phyloP scores from a whole-genome alignment of 345 rosid genomes.

The Microcos paniculata region DNA sequence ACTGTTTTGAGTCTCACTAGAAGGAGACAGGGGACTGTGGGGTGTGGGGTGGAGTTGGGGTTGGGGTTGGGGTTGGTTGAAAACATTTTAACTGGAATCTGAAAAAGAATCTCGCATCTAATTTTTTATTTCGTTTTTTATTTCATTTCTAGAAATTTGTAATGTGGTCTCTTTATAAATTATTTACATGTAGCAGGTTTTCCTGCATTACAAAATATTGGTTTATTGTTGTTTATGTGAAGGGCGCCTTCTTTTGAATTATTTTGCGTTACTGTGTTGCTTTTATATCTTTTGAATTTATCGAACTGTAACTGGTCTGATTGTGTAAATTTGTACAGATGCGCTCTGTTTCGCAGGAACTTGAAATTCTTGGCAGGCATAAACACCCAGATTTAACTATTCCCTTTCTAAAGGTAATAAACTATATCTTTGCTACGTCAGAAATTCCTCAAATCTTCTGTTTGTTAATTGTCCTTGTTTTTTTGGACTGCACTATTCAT shows the following conservation, averaged over 20 bases:
- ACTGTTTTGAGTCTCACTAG: too few species aligned
- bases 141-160: background rate
- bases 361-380: constrained; percentile 90
- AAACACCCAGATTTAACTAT: constrained; percentile 84
- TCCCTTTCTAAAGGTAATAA: constrained; percentile 81
- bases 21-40: too few species aligned
- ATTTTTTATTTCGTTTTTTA: background rate
- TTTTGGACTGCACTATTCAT: background rate
- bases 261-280: background rate
- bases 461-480: background rate
- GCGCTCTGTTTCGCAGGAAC: constrained; percentile 73
- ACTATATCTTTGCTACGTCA: background rate
- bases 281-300: background rate
- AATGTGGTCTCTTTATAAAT: background rate
- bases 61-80: too few species aligned
- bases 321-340: constrained; percentile 50
- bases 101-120: background rate
- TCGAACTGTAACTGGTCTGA: background rate
- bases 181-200: background rate
- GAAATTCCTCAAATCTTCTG: background rate
- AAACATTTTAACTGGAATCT: background rate
- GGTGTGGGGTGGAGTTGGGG: too few species aligned
- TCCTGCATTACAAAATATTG: background rate
- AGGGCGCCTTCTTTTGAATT: background rate
- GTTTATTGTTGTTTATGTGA: background rate